These are phyloP conservation scores for Leucocoprinus birnbaumii DNA, from an alignment of 768 basidiomycete species.

Conservation along the genomic window DNA sequence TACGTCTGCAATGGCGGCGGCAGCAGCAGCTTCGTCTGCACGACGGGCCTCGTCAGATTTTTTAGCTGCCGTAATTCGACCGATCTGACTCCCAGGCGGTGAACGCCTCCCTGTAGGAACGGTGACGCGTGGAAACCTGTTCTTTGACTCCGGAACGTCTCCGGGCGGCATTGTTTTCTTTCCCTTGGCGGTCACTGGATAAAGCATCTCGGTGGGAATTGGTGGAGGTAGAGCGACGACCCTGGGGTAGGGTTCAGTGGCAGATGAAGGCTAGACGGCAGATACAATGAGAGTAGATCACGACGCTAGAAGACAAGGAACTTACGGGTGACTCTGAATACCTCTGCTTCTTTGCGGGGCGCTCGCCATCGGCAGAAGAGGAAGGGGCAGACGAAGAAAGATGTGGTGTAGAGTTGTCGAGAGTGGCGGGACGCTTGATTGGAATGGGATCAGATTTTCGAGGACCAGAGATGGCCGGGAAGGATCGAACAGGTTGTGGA, in stretches of 20 bases:
- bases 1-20: constrained; percentile 5
- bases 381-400: constrained; percentile 14
- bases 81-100: constrained; percentile 46
- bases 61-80: constrained; percentile 42
- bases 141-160: constrained; percentile 4
- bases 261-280: neutral
- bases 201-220: neutral
- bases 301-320: neutral
- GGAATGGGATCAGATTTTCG: constrained; percentile 18
- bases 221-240: constrained; percentile 8
- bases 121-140: constrained; percentile 23
- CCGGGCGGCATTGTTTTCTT: neutral
- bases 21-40: constrained; percentile 10
- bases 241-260: neutral
- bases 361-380: constrained; percentile 19
- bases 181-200: neutral
- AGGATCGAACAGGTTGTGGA: constrained; percentile 10
- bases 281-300: neutral
- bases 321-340: constrained; percentile 36
- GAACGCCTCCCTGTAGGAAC: constrained; percentile 37
- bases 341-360: constrained; percentile 39
- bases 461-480: constrained; percentile 14
- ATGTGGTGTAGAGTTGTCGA: constrained; percentile 16
- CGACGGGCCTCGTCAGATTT: constrained; percentile 35
- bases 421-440: constrained; percentile 15